Base-by-base conservation (phyloP, 306 rosid genomes). In the Vigna unguiculata region DNA sequence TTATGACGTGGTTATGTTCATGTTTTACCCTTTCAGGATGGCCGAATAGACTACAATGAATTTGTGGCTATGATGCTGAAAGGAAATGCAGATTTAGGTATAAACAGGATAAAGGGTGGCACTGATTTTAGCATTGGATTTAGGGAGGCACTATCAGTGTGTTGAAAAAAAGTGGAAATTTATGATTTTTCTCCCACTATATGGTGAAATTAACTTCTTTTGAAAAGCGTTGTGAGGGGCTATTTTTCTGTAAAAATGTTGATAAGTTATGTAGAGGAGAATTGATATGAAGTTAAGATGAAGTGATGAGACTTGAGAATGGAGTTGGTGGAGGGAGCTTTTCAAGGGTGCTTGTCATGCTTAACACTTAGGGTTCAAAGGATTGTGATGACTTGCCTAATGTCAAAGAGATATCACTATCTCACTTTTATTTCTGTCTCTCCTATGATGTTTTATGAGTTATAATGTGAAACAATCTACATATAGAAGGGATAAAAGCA, bases 1-100 rank as follows among this genome's bases (percentile, higher is more conserved):
- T 77, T 24, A 69, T 47, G 45, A 21, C 40, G 41, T 51, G 61
- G 61, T 15, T 66, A 30, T 77, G 28, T 54, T 34, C 69, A 40
- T 81, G 57, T 84, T 49, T 71, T 52, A 24, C 40, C 20, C 62
- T 69, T 84, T 47, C 96, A 93, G 98, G 98, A 93, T 57, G 96
- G 98, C 41, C 82, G 81, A 69, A 93, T 90, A 69, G 98, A 90
- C 83, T 93, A 90, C 96, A 88, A 83, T n/a, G 97, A 93, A 79
- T 93, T 93, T 3, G 98, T 89, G 60, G 85, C 89, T 40, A 93
- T 93, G 98, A 93, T 93, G 98, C 88, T 83, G 74, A 87, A 75
- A 77, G 94, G 89, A 8, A 86, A 87, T 78, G 83, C 81, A 64
- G 92, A 87, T 60, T 71, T 90, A 69, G 92, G 80, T 36, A 87